Base-by-base conservation (phyloP, 345 rosid species). In the Corchorus olitorius region DNA sequence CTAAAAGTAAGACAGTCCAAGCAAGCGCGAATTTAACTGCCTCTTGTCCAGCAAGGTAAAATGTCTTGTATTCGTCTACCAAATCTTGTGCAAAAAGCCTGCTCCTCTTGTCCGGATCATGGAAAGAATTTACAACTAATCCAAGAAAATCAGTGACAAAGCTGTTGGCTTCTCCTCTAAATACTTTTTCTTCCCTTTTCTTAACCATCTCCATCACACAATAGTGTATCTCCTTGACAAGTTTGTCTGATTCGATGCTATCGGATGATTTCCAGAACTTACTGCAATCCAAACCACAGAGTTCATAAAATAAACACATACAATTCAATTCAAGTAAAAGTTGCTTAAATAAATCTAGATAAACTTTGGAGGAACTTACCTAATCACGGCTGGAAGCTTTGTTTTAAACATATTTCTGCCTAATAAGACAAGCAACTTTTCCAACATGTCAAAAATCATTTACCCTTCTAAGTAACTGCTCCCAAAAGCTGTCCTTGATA, bases 401-500 rank as follows among this genome's bases (percentile, higher is more conserved):
- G 43, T 39, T 39, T 39, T 2, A 39, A 39, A 39, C 43, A 0
- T 4, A 6, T 39, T 39, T 39, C 43, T 39, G 43, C 43, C 2
- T 39, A 2, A 1, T 2, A 39, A 39, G 43, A 39, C 43, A 39
- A 2, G 2, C 43, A 39, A 6, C 43, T 6, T 39, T 6, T 0
- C 2, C 43, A 39, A 3, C 43, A 39, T 39, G 43, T 39, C 43
- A 39, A 39, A 39, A 39, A 77, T 88, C 2, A 58, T 48, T 60
- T 87, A 22, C 37, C 86, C 87, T 68, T 84, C 83, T 61, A 69
- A 11, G n/a, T 84, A 85, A 65, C 81, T 84, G 68, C 88, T 84
- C 37, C 88, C 88, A 65, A 88, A 88, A 6, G 88, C 85, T 14
- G 89, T 84, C 76, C 85, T 80, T 12, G 87, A 83, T 64, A 86